These are phyloP conservation scores for Claviceps humidiphila DNA, from an alignment of 2,329 filamentous ascomycete species.

Conservation along the genomic window DNA sequence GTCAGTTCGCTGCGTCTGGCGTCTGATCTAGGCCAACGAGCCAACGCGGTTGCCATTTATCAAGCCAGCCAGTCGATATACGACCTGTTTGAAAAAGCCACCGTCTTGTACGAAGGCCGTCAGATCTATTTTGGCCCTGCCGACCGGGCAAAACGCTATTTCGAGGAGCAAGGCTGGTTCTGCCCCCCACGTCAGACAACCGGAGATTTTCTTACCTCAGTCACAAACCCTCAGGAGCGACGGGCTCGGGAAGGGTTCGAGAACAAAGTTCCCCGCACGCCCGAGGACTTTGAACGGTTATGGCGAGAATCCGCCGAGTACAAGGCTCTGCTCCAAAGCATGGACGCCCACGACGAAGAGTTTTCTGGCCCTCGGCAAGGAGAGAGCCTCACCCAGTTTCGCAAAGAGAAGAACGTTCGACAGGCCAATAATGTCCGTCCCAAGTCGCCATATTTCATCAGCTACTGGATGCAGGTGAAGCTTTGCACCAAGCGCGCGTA, in stretches of 20 bases:
- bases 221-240: constrained; percentile 53
- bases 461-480: constrained; percentile 37
- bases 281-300: constrained; percentile 50
- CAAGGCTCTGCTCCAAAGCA: constrained; percentile 29
- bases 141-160: constrained; percentile 46
- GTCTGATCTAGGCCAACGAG: constrained; percentile 48
- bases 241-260: constrained; percentile 44
- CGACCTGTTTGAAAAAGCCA: constrained; percentile 61
- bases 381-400: constrained; percentile 26
- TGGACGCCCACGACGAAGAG: constrained; percentile 34
- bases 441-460: constrained; percentile 45
- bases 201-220: constrained; percentile 55
- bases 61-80: constrained; percentile 61
- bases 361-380: constrained; percentile 28
- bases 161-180: constrained; percentile 54
- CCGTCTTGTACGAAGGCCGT: constrained; percentile 62
- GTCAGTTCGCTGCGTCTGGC: constrained; percentile 51
- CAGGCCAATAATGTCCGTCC: constrained; percentile 41
- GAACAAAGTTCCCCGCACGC: constrained; percentile 47
- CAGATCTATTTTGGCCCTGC: constrained; percentile 65
- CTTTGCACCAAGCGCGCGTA: constrained; percentile 38
- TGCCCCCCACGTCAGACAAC: constrained; percentile 56
- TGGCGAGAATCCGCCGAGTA: constrained; percentile 34
- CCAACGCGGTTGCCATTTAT: constrained; percentile 57
- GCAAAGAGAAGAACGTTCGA: constrained; percentile 32